These are phyloP conservation scores for Cunninghamia lanceolata DNA, from an alignment of 75 land plant genomes.

Conservation along the genomic window DNA sequence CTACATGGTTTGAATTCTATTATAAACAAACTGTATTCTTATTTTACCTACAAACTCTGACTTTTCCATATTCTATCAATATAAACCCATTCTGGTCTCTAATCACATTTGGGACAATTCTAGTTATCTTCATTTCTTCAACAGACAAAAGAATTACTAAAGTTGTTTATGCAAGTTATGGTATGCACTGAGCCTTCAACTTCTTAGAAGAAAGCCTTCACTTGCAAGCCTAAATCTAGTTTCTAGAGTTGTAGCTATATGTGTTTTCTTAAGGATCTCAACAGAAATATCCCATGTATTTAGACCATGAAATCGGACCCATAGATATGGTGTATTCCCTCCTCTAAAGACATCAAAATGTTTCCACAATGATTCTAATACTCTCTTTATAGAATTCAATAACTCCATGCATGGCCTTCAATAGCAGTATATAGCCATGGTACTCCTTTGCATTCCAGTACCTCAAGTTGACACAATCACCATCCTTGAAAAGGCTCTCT, in stretches of 20 bases:
- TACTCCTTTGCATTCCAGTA: conserved; percentile 79
- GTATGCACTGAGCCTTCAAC: conserved; percentile 14
- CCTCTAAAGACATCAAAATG: conserved; percentile 41
- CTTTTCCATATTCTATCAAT: too few relatives aligned
- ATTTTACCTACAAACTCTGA: too few relatives aligned
- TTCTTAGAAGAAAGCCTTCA: conserved; percentile 39
- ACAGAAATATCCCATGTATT: conserved; percentile 48
- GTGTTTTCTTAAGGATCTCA: conserved; percentile 42
- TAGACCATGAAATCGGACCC: conserved; percentile 45
- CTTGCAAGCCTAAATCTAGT: conserved; percentile 53
- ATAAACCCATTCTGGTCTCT: too few relatives aligned
- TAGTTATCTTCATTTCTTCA: not conserved
- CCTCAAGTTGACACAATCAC: conserved; percentile 78
- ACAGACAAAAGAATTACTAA: not conserved
- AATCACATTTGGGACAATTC: not conserved
- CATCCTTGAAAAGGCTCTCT: conserved; percentile 59
- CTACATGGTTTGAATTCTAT: too few relatives aligned
- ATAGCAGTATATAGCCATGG: conserved; percentile 66
- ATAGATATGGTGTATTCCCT: conserved; percentile 46
- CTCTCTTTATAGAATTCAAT: conserved; percentile 47
- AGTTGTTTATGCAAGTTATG: not conserved
- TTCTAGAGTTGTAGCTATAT: conserved; percentile 48
- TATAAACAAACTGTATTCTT: too few relatives aligned
- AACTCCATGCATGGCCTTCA: conserved; percentile 35
- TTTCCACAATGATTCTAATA: conserved; percentile 33